Evolutionary conservation across 2,329 filamentous ascomycete genomes (phyloP), one percentile per base, ranked within the genome.

Genomic region (Penicillium sp.): DNA sequence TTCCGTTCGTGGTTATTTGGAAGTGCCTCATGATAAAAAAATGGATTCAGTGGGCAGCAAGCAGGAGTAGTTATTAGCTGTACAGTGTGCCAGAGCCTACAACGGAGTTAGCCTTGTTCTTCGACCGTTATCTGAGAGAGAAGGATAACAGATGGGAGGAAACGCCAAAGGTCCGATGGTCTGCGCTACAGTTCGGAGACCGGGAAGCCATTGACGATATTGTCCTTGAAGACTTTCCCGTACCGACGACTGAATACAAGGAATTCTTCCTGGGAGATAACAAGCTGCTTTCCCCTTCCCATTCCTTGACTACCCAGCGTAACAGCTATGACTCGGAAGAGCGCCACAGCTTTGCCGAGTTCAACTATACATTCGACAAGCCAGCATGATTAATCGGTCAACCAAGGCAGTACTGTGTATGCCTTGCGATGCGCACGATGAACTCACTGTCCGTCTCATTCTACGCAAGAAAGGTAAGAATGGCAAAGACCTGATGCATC

Each of bases 61-160:
- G 14, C 77, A 80, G 58, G 79, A 81, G 57, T 80, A 77, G 79
- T 74, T 74, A 75, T 56, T 78, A 80, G 48, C 59, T 80, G 4
- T 80, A 74, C 53, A 69, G 65, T 49, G 62, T 68, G 8, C 62
- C 66, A 0, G 63, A 75, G 22, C 66, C 71, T 2, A 68, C 64
- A 8, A 68, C 74, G 2, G 78, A 81, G 50, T 67, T 81, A 1
- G 61, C 65, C 9, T 26, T 21, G 31, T 82, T 79, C 67, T 82
- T 82, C 54, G 79, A 82, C 52, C 65, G 63, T 3, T 83, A 77
- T 56, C 68, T 81, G 11, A 78, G 75, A 43, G 75, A 68, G 0
- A 66, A 69, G 1, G 55, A 77, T 0, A 82, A 82, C 52, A 76
- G 64, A 11, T 82, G 77, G 78, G 76, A 80, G 58, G 69, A 74